phyloP scores from a whole-genome alignment of 1,139 yeast species.

The Blastobotrys malaysiensis region DNA sequence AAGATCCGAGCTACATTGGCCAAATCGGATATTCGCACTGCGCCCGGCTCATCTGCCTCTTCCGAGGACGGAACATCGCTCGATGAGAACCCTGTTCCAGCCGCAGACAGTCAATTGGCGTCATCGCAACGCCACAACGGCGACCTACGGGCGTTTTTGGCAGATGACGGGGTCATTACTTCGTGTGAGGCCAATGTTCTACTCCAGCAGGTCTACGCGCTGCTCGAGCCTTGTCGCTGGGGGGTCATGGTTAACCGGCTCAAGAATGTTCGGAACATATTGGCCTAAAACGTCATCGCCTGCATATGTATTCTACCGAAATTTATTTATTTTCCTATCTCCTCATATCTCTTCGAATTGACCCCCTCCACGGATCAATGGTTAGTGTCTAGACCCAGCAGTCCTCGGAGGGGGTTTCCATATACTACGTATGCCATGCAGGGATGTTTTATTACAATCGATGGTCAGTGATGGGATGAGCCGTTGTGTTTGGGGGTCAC shows the following conservation, averaged over 20 bases:
- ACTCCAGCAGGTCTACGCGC: constrained; percentile 16
- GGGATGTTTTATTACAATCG: not conserved
- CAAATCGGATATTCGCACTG: constrained; percentile 8
- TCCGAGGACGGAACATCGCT: not conserved
- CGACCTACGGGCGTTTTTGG: not conserved
- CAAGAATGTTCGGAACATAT: not conserved
- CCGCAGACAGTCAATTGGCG: not conserved
- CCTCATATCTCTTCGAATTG: not conserved
- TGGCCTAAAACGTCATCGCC: not conserved
- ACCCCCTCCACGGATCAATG: not conserved
- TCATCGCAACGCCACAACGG: not conserved
- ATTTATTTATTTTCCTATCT: not conserved
- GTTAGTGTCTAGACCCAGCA: not conserved
- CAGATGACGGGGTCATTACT: not conserved
- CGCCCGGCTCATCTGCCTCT: not conserved
- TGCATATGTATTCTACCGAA: not conserved
- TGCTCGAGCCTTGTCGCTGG: constrained; percentile 22
- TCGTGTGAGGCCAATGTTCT: constrained; percentile 23
- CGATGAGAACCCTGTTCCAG: not conserved
- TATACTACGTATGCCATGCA: not conserved
- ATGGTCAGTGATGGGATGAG: not conserved
- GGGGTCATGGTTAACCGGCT: constrained; percentile 17
- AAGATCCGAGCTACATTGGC: constrained; percentile 17
- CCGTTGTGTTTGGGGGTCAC: too few species aligned
- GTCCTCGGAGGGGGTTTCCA: not conserved